Evolutionary conservation across 768 basidiomycete species (phyloP).

Genomic region (Pseudohyphozyma bogoriensis): DNA sequence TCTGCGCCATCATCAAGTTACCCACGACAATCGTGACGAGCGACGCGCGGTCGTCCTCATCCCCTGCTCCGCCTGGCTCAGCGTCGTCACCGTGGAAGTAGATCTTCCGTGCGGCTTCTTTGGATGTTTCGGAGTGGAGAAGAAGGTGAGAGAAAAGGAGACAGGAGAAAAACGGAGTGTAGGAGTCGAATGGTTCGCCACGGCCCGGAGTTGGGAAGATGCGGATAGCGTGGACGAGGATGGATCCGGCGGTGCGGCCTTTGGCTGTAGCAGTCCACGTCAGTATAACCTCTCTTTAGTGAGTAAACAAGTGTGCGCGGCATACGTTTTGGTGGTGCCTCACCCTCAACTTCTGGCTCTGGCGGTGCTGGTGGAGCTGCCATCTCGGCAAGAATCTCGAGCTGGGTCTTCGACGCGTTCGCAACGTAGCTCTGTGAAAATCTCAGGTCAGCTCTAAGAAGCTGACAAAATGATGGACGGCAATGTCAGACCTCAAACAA

Average conservation of each 20-base stretch:
- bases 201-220: constrained; percentile 27
- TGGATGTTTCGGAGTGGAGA: constrained; percentile 45
- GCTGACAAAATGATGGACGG: not conserved
- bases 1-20: constrained; percentile 73
- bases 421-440: constrained; percentile 35
- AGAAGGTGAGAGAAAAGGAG: constrained; percentile 73
- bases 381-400: constrained; percentile 38
- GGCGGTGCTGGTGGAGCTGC: constrained; percentile 21
- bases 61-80: constrained; percentile 35
- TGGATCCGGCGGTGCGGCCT: constrained; percentile 36
- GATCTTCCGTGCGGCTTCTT: constrained; percentile 41
- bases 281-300: not conserved
- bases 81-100: constrained; percentile 33
- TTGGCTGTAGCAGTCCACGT: not conserved
- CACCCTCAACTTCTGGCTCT: not conserved
- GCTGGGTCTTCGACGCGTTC: constrained; percentile 40
- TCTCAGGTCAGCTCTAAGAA: not conserved
- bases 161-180: constrained; percentile 51
- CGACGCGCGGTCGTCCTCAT: constrained; percentile 49
- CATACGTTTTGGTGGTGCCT: not conserved
- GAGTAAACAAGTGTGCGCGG: not conserved
- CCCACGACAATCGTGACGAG: constrained; percentile 79
- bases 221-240: constrained; percentile 40
- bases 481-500: constrained; percentile 62
- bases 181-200: constrained; percentile 45